Percentiles rank a stretch among this genome's conserved stretches.
These are phyloP conservation scores for Neopestalotiopsis clavispora DNA, from an alignment of 2,329 filamentous ascomycete genomes.

Conservation along the genomic window DNA sequence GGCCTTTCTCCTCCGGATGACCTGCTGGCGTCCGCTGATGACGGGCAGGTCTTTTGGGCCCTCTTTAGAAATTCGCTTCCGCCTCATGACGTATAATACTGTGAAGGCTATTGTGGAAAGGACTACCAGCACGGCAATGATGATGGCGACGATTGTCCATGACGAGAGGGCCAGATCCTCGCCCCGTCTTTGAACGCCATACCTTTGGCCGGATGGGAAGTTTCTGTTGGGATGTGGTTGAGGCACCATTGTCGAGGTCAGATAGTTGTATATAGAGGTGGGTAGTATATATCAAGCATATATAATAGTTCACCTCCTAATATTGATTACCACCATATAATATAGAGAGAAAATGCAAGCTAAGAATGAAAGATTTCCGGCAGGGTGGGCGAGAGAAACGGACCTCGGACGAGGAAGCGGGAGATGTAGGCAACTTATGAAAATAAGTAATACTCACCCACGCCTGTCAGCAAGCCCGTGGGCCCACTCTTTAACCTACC, in stretches of 20 bases:
- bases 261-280: too few species aligned
- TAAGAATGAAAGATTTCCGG: background rate
- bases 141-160: constrained; percentile 33
- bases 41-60: constrained; percentile 3
- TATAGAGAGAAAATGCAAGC: background rate
- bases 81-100: constrained; percentile 24
- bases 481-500: constrained; percentile 10
- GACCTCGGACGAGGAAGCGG: constrained; percentile 4
- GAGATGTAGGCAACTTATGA: constrained; percentile 12
- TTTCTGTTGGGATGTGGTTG: background rate
- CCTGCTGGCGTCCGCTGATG: constrained; percentile 6
- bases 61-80: constrained; percentile 20
- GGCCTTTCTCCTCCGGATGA: constrained; percentile 20
- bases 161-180: constrained; percentile 17
- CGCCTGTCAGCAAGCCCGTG: background rate
- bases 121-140: constrained; percentile 27
- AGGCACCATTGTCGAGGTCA: background rate
- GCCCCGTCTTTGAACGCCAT: background rate
- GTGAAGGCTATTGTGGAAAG: constrained; percentile 26
- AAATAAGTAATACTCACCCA: background rate
- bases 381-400: background rate
- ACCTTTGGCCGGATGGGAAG: background rate
- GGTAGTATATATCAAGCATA: background rate
- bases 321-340: background rate
- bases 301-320: background rate